phyloP scores from a whole-genome alignment of 2,329 filamentous ascomycete species.

The Escovopsis weberi region DNA sequence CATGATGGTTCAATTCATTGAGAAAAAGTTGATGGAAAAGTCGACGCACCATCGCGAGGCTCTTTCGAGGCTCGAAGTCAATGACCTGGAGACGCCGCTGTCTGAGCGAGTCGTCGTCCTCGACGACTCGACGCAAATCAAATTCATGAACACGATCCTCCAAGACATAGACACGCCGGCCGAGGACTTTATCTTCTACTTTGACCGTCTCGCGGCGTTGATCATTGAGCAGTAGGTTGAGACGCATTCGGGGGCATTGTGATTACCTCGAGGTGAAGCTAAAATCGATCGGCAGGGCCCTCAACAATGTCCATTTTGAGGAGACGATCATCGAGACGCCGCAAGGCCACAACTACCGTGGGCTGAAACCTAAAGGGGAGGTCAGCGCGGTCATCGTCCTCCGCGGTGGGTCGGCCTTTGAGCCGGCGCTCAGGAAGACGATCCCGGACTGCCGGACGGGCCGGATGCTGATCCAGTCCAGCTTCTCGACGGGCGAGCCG shows the following conservation, averaged over 20 bases:
- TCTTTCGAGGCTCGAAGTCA: constrained; percentile 59
- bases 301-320: constrained; percentile 62
- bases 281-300: constrained; percentile 35
- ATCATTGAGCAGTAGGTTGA: constrained; percentile 57
- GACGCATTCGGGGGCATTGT: not conserved
- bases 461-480: constrained; percentile 80
- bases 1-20: constrained; percentile 90
- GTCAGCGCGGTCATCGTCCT: constrained; percentile 80
- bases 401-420: constrained; percentile 76
- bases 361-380: constrained; percentile 55
- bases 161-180: constrained; percentile 63
- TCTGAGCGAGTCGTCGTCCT: constrained; percentile 63
- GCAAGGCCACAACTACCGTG: constrained; percentile 52
- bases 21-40: constrained; percentile 74
- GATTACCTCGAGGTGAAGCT: not conserved
- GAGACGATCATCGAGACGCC: constrained; percentile 55
- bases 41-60: constrained; percentile 70
- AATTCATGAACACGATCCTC: constrained; percentile 81
- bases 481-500: constrained; percentile 71
- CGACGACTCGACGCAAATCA: constrained; percentile 63
- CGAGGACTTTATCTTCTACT: constrained; percentile 96
- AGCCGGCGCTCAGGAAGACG: constrained; percentile 75
- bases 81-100: constrained; percentile 56
- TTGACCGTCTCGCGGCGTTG: constrained; percentile 75
- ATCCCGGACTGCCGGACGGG: constrained; percentile 88